phyloP scores from a whole-genome alignment of 2,329 filamentous ascomycete genomes.

The Boeremia exigua region DNA sequence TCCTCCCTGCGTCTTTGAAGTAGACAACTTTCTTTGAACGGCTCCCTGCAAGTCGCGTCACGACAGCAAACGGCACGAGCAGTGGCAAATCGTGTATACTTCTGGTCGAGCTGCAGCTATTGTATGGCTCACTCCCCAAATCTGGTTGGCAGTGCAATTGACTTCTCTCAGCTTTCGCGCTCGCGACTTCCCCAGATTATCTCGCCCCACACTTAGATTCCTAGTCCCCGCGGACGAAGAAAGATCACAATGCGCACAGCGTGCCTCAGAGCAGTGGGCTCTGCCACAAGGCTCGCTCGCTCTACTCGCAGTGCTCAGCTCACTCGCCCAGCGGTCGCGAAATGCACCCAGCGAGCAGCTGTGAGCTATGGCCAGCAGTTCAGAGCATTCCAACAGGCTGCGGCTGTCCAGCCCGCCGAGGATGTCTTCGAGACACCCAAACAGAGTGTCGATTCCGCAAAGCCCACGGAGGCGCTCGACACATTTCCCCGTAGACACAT shows the following conservation, averaged over 20 bases:
- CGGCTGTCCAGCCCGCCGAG: slow-evolving; percentile 27
- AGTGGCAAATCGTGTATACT: not conserved
- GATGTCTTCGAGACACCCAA: slow-evolving; percentile 40
- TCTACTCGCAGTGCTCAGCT: slow-evolving; percentile 28
- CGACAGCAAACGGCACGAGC: slow-evolving; percentile 4
- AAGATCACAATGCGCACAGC: slow-evolving; percentile 37
- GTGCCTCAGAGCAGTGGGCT: slow-evolving; percentile 41
- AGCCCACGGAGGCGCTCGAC: slow-evolving; percentile 57
- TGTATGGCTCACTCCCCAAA: not conserved
- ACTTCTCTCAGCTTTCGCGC: slow-evolving; percentile 6
- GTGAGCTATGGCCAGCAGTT: slow-evolving; percentile 24
- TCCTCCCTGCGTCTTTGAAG: slow-evolving; percentile 7
- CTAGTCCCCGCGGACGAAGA: slow-evolving; percentile 7
- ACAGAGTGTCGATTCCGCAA: slow-evolving; percentile 23
- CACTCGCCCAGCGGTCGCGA: slow-evolving; percentile 28
- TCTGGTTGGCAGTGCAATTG: not conserved
- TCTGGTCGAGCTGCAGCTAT: not conserved
- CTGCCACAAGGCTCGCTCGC: slow-evolving; percentile 35
- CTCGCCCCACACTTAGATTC: slow-evolving; percentile 8
- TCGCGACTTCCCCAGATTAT: slow-evolving; percentile 11
- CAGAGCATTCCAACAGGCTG: slow-evolving; percentile 34
- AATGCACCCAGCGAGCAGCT: slow-evolving; percentile 23
- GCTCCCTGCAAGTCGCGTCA: not conserved
- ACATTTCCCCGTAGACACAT: slow-evolving; percentile 85
- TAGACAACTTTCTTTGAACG: not conserved